phyloP scores from a whole-genome alignment of 192 early-diverging fungal species.

The Bifiguratus adelaidae region DNA sequence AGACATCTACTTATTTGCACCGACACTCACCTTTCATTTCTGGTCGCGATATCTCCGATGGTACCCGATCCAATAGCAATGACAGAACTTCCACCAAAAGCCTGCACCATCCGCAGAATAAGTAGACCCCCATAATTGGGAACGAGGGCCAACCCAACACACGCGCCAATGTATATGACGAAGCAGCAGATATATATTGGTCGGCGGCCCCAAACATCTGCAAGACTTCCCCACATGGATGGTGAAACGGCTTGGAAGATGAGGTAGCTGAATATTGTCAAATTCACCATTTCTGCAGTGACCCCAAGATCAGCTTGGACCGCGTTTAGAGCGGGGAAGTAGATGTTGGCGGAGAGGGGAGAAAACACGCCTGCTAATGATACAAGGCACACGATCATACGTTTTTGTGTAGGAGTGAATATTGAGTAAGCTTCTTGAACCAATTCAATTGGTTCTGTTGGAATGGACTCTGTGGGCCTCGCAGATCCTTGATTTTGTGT shows the following conservation, averaged over 20 bases:
- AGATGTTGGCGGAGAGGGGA: slow-evolving; percentile 10
- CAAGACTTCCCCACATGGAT: slow-evolving; percentile 25
- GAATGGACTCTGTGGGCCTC: too few species aligned
- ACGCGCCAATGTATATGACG: slow-evolving; percentile 15
- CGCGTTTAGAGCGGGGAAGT: slow-evolving; percentile 9
- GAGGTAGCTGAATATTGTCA: slow-evolving; percentile 22
- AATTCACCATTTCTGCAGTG: slow-evolving; percentile 19
- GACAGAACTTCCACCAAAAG: slow-evolving; percentile 25
- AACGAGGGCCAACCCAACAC: slow-evolving; percentile 19
- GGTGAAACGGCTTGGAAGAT: slow-evolving; percentile 25
- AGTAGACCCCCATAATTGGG: slow-evolving; percentile 15
- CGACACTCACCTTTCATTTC: too few species aligned
- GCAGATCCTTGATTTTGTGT: too few species aligned
- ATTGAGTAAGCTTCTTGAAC: slow-evolving; percentile 7
- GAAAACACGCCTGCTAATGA: slow-evolving; percentile 19
- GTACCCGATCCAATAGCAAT: slow-evolving; percentile 27
- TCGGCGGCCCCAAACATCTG: slow-evolving; percentile 24
- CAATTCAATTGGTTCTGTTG: too few species aligned
- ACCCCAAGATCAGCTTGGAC: too few species aligned
- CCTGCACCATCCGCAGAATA: slow-evolving; percentile 23
- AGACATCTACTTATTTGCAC: not conserved
- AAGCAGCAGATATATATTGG: slow-evolving; percentile 20
- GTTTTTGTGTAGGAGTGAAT: slow-evolving; percentile 6
- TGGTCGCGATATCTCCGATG: slow-evolving; percentile 20
- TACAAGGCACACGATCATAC: slow-evolving; percentile 16